Base-by-base conservation (phyloP, 108 stramenopile species). In the Cyclotella sp. region DNA sequence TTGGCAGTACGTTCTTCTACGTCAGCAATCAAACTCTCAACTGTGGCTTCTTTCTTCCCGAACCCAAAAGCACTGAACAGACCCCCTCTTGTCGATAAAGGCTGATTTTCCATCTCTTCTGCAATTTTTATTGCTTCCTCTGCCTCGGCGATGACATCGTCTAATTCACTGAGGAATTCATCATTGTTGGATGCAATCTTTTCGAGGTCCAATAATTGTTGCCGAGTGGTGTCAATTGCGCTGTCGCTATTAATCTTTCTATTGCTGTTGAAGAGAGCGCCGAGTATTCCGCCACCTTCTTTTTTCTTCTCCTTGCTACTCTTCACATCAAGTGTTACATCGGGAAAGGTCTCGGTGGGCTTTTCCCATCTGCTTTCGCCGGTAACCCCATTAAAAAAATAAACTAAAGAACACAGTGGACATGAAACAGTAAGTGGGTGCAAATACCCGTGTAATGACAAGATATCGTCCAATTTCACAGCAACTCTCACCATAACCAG, bases 321-420 rank as follows among this genome's bases (percentile, higher is more conserved):
- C 9, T 41, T 16, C 5, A 51, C 44, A 11, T 59, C 28, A 4
- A 77, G 41, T 13, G 57, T 69, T 43, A 90, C 82, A 26, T 51
- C 55, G 9, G 92, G 92, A 82, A 93, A 93, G 34, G 89, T 88
- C 9, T 51, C 40, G 0, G 90, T 93, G 42, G 93, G 93, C 28
- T 88, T 89, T 46, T 88, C 88, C 93, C 93, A 94, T 15, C 68
- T 58, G 54, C 76, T 78, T 76, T 92, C 91, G 30, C 93, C 93
- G n/a, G 93, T 92, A 10, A 77, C 75, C 14, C 60, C 57, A 65
- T 94, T 90, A 64, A 92, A 94, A 70, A 90, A 94, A 61, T 94
- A 94, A 3, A 91, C 71, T 13, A 84, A 67, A 2, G 24, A 22
- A 55, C 6, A 3, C 6, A 19, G 11, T 53, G 34, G 2, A 34